Percentiles rank a stretch among this genome's conserved stretches.
Evolutionary conservation across 495 filamentous ascomycete genomes (phyloP).

Genomic region (Trichoderma gamsii): DNA sequence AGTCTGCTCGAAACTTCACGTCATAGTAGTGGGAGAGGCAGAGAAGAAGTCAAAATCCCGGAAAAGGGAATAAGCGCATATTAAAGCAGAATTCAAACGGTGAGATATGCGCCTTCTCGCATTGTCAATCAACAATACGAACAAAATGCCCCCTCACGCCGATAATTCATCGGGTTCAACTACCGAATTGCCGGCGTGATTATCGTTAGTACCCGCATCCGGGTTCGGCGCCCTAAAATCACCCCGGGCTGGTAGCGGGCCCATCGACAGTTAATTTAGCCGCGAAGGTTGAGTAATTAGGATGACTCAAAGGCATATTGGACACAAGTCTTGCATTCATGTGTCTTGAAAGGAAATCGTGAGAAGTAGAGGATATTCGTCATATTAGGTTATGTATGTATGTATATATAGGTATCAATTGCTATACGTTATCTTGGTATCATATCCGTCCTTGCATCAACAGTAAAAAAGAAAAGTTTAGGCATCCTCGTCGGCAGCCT

Average conservation of each 20-base stretch:
- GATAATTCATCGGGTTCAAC: conserved; percentile 1
- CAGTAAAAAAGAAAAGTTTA: neutral
- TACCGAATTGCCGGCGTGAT: neutral
- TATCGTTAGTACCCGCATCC: neutral
- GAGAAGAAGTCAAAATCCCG: neutral
- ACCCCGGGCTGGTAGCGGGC: neutral
- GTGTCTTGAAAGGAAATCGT: too few species aligned
- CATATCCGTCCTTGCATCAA: neutral
- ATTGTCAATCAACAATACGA: neutral
- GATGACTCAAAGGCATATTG: too few species aligned
- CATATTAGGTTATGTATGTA: neutral
- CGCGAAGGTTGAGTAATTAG: too few species aligned
- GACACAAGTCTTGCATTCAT: too few species aligned
- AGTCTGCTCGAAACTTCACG: neutral
- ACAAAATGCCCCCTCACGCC: neutral
- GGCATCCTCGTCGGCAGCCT: neutral
- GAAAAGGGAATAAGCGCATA: neutral
- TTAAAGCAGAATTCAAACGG: neutral
- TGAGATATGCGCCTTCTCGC: neutral
- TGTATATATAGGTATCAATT: neutral
- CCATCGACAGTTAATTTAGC: neutral
- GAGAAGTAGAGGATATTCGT: neutral
- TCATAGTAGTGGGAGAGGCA: neutral
- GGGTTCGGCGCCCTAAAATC: neutral
- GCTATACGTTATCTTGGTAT: conserved; percentile 8